Evolutionary conservation across 148 eudicot species (phyloP).

Genomic region (Polygonum maritimum): DNA sequence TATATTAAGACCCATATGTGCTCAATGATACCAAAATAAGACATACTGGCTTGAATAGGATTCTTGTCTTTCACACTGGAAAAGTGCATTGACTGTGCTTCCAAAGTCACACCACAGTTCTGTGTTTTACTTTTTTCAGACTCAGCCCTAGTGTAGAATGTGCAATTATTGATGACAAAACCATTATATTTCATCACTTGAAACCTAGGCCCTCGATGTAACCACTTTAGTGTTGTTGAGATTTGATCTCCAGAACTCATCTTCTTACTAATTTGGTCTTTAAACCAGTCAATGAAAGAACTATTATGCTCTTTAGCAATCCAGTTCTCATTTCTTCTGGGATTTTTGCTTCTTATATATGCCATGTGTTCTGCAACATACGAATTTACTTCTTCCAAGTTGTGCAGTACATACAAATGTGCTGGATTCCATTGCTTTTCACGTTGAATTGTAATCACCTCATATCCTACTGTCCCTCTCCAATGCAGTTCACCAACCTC

Average conservation of each 20-base stretch:
- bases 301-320: neutral
- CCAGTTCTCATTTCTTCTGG: neutral
- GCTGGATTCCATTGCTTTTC: neutral
- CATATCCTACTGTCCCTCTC: neutral
- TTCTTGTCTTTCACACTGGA: neutral
- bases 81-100: neutral
- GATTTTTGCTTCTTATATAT: neutral
- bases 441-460: neutral
- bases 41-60: neutral
- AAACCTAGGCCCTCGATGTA: neutral
- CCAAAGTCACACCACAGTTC: constrained; percentile 10
- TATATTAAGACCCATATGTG: neutral
- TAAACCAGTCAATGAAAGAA: neutral
- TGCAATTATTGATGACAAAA: constrained; percentile 1
- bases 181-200: neutral
- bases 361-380: neutral
- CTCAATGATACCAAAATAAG: no score
- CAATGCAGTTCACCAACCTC: neutral
- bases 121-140: neutral
- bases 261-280: neutral
- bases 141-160: neutral
- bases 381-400: neutral
- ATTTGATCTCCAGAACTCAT: neutral
- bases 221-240: neutral
- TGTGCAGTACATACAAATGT: constrained; percentile 1